These are phyloP conservation scores for Anaeromyces robustus DNA, from an alignment of 192 early-diverging fungal species.

Conservation along the genomic window DNA sequence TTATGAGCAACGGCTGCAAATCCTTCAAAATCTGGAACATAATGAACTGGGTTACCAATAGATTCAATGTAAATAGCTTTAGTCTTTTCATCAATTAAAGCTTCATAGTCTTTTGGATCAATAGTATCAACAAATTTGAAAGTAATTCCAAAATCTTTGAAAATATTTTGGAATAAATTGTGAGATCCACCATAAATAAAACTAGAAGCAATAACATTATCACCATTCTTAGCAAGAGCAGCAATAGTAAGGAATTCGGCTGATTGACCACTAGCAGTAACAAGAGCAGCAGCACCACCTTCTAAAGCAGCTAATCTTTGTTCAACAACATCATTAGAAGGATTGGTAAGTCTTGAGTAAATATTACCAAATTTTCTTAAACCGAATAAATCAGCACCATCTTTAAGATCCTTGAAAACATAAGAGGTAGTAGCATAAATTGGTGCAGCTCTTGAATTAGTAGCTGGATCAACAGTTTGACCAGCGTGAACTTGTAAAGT, in stretches of 20 bases:
- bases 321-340: slow-evolving; percentile 77
- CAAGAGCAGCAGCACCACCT: slow-evolving; percentile 57
- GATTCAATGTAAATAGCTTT: slow-evolving; percentile 83
- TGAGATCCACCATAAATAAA: slow-evolving; percentile 22
- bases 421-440: slow-evolving; percentile 82
- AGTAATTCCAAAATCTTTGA: slow-evolving; percentile 53
- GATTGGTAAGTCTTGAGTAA: slow-evolving; percentile 72
- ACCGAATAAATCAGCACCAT: slow-evolving; percentile 69
- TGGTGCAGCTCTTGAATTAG: slow-evolving; percentile 68
- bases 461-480: slow-evolving; percentile 40
- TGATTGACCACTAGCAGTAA: slow-evolving; percentile 53
- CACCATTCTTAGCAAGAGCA: slow-evolving; percentile 59
- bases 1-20: slow-evolving; percentile 68
- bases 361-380: slow-evolving; percentile 61
- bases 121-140: slow-evolving; percentile 64
- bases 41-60: slow-evolving; percentile 82
- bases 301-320: slow-evolving; percentile 84
- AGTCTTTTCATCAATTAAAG: slow-evolving; percentile 72
- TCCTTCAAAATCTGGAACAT: slow-evolving; percentile 70
- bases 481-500: slow-evolving; percentile 87
- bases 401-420: slow-evolving; percentile 64
- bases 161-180: slow-evolving; percentile 3
- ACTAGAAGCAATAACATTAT: slow-evolving; percentile 74
- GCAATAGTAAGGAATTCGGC: slow-evolving; percentile 72
- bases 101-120: slow-evolving; percentile 52